A percentile compares a stretch with the other conserved stretches of the same genome.
Conservation (phyloP, 1,284 basidiomycete species). For the Lentinus polychrous region DNA sequence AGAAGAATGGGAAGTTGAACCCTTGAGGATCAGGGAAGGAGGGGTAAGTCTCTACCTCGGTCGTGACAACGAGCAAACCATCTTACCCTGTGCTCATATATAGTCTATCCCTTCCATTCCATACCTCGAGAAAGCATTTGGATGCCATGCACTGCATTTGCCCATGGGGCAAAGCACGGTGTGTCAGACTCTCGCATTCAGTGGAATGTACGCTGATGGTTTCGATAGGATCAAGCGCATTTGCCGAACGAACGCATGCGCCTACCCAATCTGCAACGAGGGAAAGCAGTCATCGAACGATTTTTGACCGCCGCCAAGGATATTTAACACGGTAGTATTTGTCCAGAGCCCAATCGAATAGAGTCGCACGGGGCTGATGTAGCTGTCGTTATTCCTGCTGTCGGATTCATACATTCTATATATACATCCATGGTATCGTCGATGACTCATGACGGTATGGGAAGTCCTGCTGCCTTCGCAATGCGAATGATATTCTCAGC, state of each 20-base stretch:
- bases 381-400: too few relatives aligned
- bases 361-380: too few relatives aligned
- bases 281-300: constrained; percentile 67
- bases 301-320: constrained; percentile 38
- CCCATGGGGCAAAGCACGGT: constrained; percentile 85
- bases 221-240: constrained; percentile 74
- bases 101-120: constrained; percentile 89
- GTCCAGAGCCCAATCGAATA: too few relatives aligned
- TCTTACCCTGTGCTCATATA: background rate
- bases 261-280: constrained; percentile 65
- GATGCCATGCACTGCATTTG: constrained; percentile 77
- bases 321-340: background rate
- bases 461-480: constrained; percentile 57
- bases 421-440: too few relatives aligned
- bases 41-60: constrained; percentile 50
- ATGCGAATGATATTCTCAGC: constrained; percentile 60
- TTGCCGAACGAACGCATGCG: constrained; percentile 83
- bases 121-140: constrained; percentile 87
- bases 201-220: background rate
- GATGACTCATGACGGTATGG: constrained; percentile 42
- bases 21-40: constrained; percentile 89
- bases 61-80: background rate
- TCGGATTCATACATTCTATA: too few relatives aligned
- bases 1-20: constrained; percentile 81
- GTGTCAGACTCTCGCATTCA: constrained; percentile 19